Conservation (phyloP, 2,329 filamentous ascomycete genomes). For the Sporothrix mexicana region DNA sequence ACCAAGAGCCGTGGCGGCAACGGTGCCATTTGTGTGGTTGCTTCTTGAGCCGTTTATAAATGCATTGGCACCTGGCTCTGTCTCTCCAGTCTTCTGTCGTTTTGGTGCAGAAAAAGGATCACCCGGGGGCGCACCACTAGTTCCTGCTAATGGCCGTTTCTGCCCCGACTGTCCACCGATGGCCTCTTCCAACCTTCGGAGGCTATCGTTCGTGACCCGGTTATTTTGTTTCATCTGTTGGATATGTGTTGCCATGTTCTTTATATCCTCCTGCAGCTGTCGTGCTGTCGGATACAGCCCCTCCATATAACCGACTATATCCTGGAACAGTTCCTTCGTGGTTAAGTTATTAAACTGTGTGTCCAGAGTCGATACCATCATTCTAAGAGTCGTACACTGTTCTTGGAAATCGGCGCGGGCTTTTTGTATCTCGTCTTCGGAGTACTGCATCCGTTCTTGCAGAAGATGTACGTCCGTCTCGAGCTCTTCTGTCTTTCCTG, state of each 20-base stretch:
- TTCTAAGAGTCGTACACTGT: slow-evolving; percentile 45
- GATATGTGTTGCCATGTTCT: not conserved
- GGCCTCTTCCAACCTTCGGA: not conserved
- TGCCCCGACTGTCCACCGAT: not conserved
- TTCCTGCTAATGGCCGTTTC: slow-evolving; percentile 1
- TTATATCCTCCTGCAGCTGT: slow-evolving; percentile 36
- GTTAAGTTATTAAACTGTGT: slow-evolving; percentile 57
- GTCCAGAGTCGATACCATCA: slow-evolving; percentile 51
- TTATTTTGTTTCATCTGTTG: slow-evolving; percentile 18
- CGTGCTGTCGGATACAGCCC: slow-evolving; percentile 40
- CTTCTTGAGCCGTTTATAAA: not conserved
- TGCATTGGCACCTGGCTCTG: not conserved
- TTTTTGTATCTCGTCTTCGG: slow-evolving; percentile 21
- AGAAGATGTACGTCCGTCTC: slow-evolving; percentile 20
- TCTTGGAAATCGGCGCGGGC: slow-evolving; percentile 41
- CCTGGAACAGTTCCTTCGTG: slow-evolving; percentile 50
- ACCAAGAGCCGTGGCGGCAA: not conserved
- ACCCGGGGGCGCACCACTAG: not conserved
- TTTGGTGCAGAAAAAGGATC: slow-evolving; percentile 1
- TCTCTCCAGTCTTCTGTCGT: not conserved
- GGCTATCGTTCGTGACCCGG: not conserved
- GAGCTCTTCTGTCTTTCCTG: not conserved
- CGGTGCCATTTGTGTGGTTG: not conserved
- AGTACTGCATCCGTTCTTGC: not conserved
- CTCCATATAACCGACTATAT: slow-evolving; percentile 50